phyloP scores from a whole-genome alignment of 1,139 yeast genomes.

The Meyerozyma guilliermondii region DNA sequence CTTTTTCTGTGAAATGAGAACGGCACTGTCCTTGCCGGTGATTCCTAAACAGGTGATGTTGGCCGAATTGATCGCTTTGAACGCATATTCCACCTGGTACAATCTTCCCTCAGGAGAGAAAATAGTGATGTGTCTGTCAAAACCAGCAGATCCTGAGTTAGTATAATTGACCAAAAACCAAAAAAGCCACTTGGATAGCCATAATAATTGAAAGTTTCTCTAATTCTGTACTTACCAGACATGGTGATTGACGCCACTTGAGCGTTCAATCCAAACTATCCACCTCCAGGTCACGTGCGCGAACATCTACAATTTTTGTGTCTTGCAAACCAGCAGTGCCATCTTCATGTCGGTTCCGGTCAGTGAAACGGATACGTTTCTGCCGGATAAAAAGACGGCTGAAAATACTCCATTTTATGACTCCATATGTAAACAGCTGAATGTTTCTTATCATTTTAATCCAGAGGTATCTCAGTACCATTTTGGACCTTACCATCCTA shows the following conservation, averaged over 20 bases:
- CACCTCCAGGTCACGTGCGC: background rate
- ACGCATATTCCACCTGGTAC: conserved; percentile 96
- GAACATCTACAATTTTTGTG: background rate
- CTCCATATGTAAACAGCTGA: conserved; percentile 32
- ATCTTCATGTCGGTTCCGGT: conserved; percentile 13
- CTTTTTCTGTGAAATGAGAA: conserved; percentile 88
- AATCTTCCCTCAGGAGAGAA: conserved; percentile 98
- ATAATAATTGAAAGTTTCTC: background rate
- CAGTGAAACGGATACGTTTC: conserved; percentile 30
- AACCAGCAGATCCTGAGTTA: conserved; percentile 69
- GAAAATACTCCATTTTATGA: conserved; percentile 58
- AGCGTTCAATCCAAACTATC: background rate
- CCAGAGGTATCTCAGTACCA: conserved; percentile 79
- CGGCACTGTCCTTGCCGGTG: conserved; percentile 85
- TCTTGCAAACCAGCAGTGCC: background rate
- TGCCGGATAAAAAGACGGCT: conserved; percentile 53
- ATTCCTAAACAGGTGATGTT: conserved; percentile 87
- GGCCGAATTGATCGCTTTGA: conserved; percentile 92
- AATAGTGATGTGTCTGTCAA: conserved; percentile 96
- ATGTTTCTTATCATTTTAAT: conserved; percentile 85
- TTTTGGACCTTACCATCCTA: conserved; percentile 91
- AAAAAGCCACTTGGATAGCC: conserved; percentile 12
- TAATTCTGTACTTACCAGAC: background rate
- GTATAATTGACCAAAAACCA: conserved; percentile 10
- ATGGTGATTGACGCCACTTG: background rate